Conservation (phyloP, 129 eudicot genomes). For the Dittrichia graveolens region DNA sequence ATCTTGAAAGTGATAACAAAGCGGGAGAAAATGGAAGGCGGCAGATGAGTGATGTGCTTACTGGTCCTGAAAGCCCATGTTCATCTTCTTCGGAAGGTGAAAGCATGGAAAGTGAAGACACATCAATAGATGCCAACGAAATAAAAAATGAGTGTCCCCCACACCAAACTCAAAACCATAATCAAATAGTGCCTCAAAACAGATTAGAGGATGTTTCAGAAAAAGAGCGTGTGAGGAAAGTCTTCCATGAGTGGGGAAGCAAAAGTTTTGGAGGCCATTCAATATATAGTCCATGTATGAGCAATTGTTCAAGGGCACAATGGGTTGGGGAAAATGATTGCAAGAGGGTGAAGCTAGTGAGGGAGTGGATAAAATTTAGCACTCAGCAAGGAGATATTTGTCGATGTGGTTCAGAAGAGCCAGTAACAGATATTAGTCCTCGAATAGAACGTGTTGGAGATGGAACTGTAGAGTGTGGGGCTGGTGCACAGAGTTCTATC, state of each 20-base stretch:
- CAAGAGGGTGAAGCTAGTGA: constrained; percentile 66
- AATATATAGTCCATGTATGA: constrained; percentile 28
- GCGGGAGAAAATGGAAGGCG: constrained; percentile 20
- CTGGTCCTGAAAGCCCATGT: constrained; percentile 24
- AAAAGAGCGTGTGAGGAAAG: constrained; percentile 30
- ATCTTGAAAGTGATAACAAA: constrained; percentile 65
- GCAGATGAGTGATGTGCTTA: constrained; percentile 28
- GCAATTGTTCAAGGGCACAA: constrained; percentile 45
- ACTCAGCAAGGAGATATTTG: constrained; percentile 47
- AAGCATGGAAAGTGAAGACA: constrained; percentile 26
- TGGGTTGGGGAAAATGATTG: constrained; percentile 52
- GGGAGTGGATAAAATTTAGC: constrained; percentile 66
- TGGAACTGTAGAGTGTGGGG: constrained; percentile 38
- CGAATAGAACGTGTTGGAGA: constrained; percentile 52
- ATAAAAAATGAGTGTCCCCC: constrained; percentile 22
- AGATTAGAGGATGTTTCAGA: constrained; percentile 21
- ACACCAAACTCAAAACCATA: background rate
- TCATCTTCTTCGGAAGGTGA: constrained; percentile 29
- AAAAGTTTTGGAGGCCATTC: constrained; percentile 35
- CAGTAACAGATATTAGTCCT: constrained; percentile 41
- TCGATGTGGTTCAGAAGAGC: constrained; percentile 44
- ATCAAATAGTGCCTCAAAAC: constrained; percentile 10
- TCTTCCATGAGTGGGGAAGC: constrained; percentile 35
- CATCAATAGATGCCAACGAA: constrained; percentile 17
- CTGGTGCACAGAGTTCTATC: constrained; percentile 46